Conservation (phyloP, 2,329 filamentous ascomycete genomes). For the Aureobasidium sp. region DNA sequence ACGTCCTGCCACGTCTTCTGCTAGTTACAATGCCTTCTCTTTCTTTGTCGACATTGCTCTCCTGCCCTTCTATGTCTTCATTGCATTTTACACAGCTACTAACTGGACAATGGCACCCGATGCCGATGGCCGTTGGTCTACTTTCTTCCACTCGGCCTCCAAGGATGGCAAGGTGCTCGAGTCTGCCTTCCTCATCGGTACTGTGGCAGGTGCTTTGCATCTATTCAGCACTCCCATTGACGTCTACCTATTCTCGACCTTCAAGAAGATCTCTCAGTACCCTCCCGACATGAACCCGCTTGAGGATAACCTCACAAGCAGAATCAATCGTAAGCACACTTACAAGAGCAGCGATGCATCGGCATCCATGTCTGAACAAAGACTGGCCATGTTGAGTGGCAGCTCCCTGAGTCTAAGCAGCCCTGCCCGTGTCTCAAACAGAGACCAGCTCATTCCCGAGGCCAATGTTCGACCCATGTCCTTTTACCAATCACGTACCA, state of each 20-base stretch:
- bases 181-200: slow-evolving; percentile 59
- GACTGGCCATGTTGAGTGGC: slow-evolving; percentile 43
- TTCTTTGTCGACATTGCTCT: slow-evolving; percentile 61
- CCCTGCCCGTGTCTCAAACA: slow-evolving; percentile 28
- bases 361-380: slow-evolving; percentile 48
- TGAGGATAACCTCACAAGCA: slow-evolving; percentile 73
- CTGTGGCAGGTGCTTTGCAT: slow-evolving; percentile 59
- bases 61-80: slow-evolving; percentile 56
- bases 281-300: slow-evolving; percentile 95
- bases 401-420: slow-evolving; percentile 34
- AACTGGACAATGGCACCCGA: slow-evolving; percentile 42
- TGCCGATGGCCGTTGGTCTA: slow-evolving; percentile 53
- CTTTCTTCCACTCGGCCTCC: slow-evolving; percentile 50
- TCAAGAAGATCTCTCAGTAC: slow-evolving; percentile 71
- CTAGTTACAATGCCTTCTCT: slow-evolving; percentile 84
- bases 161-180: slow-evolving; percentile 52
- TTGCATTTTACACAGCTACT: slow-evolving; percentile 44
- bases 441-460: slow-evolving; percentile 34
- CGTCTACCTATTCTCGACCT: slow-evolving; percentile 66
- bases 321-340: slow-evolving; percentile 55
- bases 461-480: slow-evolving; percentile 49
- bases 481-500: slow-evolving; percentile 70
- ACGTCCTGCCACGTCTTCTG: slow-evolving; percentile 69
- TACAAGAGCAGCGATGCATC: slow-evolving; percentile 55
- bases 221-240: slow-evolving; percentile 61